Base-by-base conservation (phyloP, 768 basidiomycete genomes). In the Tremella yokohamensis region DNA sequence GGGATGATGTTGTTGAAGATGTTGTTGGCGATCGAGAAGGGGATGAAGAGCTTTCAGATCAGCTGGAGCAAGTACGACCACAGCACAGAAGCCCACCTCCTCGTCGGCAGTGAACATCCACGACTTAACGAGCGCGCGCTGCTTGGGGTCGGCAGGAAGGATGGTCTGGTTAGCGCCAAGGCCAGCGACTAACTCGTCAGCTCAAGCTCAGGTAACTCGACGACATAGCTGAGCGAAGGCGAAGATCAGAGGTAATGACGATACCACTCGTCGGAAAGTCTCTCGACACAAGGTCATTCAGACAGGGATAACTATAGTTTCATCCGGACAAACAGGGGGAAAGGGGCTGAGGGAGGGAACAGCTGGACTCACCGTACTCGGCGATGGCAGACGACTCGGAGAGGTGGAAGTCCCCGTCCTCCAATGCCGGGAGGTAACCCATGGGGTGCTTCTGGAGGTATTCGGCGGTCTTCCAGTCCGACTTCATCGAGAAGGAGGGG, bases 301-400 rank as follows among this genome's bases (percentile, higher is more conserved):
- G 84, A 83, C 84, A 85, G 83, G 84, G 82, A 84, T 85, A 84
- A 85, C 83, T 85, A 82, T 81, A 59, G 70, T 65, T 78, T 83
- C 81, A 79, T 80, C 80, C 78, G 38, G 52, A 64, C 70, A 64
- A 38, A 40, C 13, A 42, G 8, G 38, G 53, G 19, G 16, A 8
- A 22, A 34, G 56, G 45, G 16, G 13, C 52, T 2, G 38, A 29
- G 53, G 44, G 22, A n/a, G 44, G 38, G 18, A 19, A 38, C 56
- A 26, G 4, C 44, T 65, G 48, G 54, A 86, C 91, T 84, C 79
- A 97, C 94, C 68, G 79, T 94, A 92, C 57, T 84, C 85, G 47
- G 90, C 87, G 77, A 98, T 90, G 49, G 90, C 84, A 54, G 79
- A 73, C 55, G 83, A 81, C 81, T 94, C 94, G 58, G 96, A 79